Evolutionary conservation across 2,329 filamentous ascomycete species (phyloP).

Genomic region (Metarhizium humberi): DNA sequence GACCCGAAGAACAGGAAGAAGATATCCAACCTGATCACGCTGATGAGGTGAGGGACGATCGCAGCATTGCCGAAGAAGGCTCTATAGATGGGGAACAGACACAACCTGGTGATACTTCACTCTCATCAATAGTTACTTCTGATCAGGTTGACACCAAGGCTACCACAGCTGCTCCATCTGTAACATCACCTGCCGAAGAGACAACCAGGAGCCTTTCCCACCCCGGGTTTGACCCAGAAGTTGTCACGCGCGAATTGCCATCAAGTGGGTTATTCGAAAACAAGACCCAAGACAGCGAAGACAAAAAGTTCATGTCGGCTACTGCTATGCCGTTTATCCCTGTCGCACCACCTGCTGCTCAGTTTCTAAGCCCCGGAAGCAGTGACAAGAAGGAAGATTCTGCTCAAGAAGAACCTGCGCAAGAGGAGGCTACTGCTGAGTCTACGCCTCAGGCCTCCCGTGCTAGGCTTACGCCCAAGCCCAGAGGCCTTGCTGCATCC

Average conservation of each 20-base stretch:
- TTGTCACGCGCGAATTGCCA: slow-evolving; percentile 41
- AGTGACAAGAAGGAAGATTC: neutral
- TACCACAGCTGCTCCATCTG: slow-evolving; percentile 42
- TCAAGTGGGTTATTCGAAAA: slow-evolving; percentile 41
- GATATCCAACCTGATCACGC: slow-evolving; percentile 9
- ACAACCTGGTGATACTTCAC: slow-evolving; percentile 36
- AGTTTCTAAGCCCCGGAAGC: slow-evolving; percentile 1
- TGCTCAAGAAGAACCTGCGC: neutral
- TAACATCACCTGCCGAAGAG: slow-evolving; percentile 40
- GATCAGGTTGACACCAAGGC: slow-evolving; percentile 45
- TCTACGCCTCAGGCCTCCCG: slow-evolving; percentile 12
- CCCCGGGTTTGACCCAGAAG: slow-evolving; percentile 47
- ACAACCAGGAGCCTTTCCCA: slow-evolving; percentile 39
- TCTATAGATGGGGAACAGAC: slow-evolving; percentile 33
- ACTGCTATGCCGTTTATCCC: slow-evolving; percentile 60
- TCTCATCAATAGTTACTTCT: slow-evolving; percentile 43
- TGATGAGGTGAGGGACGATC: slow-evolving; percentile 10
- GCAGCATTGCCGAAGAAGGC: slow-evolving; percentile 16
- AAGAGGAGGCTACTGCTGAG: neutral
- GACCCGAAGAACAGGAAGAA: slow-evolving; percentile 19
- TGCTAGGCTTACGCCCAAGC: slow-evolving; percentile 25
- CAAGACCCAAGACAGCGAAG: slow-evolving; percentile 28
- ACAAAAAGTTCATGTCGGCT: slow-evolving; percentile 50
- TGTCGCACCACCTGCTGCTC: slow-evolving; percentile 19
- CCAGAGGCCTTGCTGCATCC: slow-evolving; percentile 33